Evolutionary conservation across 345 rosid genomes (phyloP).

Genomic region (Euphorbia pulcherrima): DNA sequence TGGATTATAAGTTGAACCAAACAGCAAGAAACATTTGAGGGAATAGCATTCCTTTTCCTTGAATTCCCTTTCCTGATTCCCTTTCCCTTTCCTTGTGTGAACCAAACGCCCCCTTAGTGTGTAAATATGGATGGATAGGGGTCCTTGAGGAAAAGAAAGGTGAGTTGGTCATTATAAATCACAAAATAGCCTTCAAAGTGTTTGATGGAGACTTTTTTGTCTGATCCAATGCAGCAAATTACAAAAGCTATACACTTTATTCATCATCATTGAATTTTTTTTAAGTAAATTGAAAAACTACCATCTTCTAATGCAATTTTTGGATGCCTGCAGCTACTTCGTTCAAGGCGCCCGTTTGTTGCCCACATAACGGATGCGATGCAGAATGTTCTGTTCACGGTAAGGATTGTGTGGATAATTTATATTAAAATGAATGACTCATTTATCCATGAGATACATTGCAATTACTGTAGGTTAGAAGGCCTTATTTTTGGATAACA

Average conservation of each 20-base stretch:
- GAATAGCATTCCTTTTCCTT: too few species aligned
- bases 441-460: slow-evolving; percentile 27
- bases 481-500: slow-evolving; percentile 96
- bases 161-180: background rate
- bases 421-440: slow-evolving; percentile 12
- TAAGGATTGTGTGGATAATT: slow-evolving; percentile 30
- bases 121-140: background rate
- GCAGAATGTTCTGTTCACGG: slow-evolving; percentile 81
- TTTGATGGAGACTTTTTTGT: background rate
- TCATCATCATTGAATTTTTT: background rate
- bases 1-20: too few species aligned
- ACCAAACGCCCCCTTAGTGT: too few species aligned
- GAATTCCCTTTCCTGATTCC: too few species aligned
- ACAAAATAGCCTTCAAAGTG: background rate
- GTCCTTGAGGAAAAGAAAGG: background rate
- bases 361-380: slow-evolving; percentile 67
- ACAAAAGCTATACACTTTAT: background rate
- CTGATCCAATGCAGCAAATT: background rate
- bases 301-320: slow-evolving; percentile 1
- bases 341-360: slow-evolving; percentile 82
- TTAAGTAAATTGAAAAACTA: background rate
- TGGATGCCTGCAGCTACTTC: slow-evolving; percentile 56
- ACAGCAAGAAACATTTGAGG: too few species aligned
- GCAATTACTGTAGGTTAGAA: slow-evolving; percentile 58
- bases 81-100: too few species aligned